Base-by-base conservation (phyloP, 2,329 filamentous ascomycete species). In the Acrodontium crateriforme region DNA sequence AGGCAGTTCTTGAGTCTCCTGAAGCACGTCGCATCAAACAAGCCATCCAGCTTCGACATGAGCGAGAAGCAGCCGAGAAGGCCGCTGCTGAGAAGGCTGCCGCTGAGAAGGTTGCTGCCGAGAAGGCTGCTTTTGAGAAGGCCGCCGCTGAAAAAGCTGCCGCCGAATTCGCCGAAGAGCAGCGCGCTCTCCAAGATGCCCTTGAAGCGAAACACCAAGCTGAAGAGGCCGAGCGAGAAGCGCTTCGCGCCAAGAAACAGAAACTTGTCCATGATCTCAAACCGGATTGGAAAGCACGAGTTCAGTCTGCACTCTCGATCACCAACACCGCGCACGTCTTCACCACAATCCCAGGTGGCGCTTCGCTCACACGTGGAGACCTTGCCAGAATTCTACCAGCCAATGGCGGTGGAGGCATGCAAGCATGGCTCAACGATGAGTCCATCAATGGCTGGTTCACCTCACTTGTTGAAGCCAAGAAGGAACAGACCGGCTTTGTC, bases 351-450 rank as follows among this genome's bases (percentile, higher is more conserved):
- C 47, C 18, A 18, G 38, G 65, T 34, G 53, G 28, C 40, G 49
- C 23, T 26, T 41, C 65, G 9, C 53, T 80, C 10, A 58, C 46
- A 1, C 48, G 57, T 2, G 67, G 70, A 28, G 76, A 81, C 45
- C 75, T 83, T 41, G 58, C 55, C n/a, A 75, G 65, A 25, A 54
- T 84, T 4, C 33, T 61, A 4, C 76, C 10, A 6, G 25, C 11
- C 12, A 21, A 10, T 11, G 23, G 17, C 14, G 12, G 25, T 10
- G 57, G 6, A 60, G 54, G 1, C 18, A 14, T 21, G 11, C 21
- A 15, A 19, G 18, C 26, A 16, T 87, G 79, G 79, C 63, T 87
- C 5, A 84, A 85, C 38, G 80, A 85, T 48, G 74, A 80, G 40
- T 69, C 78, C 27, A 69, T 87, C 41, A 80, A 82, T 41, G 69